These are phyloP conservation scores for Takashimella koratensis DNA, from an alignment of 1,284 basidiomycete species.

Conservation along the genomic window DNA sequence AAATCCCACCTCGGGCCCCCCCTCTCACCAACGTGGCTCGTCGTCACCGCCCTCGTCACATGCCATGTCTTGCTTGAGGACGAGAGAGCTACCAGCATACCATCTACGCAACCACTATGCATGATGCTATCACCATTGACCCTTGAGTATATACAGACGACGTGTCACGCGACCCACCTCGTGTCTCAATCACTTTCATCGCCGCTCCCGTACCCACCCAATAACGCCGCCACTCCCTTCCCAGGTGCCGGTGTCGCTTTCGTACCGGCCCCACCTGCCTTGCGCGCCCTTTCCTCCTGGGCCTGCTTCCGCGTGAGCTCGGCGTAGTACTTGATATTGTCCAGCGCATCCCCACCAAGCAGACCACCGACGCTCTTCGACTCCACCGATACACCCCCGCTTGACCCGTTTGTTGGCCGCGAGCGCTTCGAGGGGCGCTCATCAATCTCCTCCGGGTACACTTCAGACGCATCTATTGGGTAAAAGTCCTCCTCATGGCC, in stretches of 20 bases:
- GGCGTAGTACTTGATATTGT: slow-evolving; percentile 80
- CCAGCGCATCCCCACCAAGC: slow-evolving; percentile 71
- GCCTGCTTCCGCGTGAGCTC: slow-evolving; percentile 60
- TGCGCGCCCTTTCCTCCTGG: slow-evolving; percentile 47
- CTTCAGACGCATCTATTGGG: slow-evolving; percentile 35
- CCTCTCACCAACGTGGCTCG: no score
- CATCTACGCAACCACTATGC: no score
- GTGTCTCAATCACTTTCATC: slow-evolving; percentile 55
- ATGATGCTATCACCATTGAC: no score
- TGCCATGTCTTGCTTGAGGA: no score
- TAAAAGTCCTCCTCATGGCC: slow-evolving; percentile 46
- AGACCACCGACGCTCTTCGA: slow-evolving; percentile 52
- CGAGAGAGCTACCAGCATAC: no score
- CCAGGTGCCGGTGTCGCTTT: slow-evolving; percentile 46
- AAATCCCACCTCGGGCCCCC: no score
- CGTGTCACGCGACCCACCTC: no score
- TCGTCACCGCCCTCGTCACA: no score
- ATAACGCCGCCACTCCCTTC: slow-evolving; percentile 54
- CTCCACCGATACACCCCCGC: slow-evolving; percentile 52
- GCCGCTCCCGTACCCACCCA: slow-evolving; percentile 68
- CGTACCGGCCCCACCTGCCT: slow-evolving; percentile 9
- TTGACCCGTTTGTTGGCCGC: slow-evolving; percentile 25
- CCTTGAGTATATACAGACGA: no score
- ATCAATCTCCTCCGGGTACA: slow-evolving; percentile 33
- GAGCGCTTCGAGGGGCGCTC: slow-evolving; percentile 42